Percentiles rank a stretch among this genome's conserved stretches.
Conservation (phyloP, 2,329 filamentous ascomycete species). For the Fusarium nematophilum region DNA sequence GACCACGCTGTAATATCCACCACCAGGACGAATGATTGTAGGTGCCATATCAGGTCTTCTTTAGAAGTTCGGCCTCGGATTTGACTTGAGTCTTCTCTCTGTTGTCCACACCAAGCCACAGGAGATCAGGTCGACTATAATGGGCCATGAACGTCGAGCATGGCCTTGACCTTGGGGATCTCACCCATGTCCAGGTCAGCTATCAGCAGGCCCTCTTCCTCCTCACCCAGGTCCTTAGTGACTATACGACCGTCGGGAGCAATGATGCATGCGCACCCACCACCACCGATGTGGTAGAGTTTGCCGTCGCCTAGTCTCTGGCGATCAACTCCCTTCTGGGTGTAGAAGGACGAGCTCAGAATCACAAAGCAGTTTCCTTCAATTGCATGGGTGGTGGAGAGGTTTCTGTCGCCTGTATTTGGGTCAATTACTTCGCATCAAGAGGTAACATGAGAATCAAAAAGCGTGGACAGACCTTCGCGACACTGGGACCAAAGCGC, state of each 20-base stretch:
- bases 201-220: background rate
- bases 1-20: no score
- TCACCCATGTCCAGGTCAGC: conserved; percentile 9
- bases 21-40: no score
- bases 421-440: conserved; percentile 5
- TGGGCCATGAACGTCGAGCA: conserved; percentile 6
- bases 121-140: conserved; percentile 10
- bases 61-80: no score
- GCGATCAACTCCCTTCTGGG: no score
- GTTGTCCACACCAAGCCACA: conserved; percentile 12
- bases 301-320: no score
- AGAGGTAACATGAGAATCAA: background rate
- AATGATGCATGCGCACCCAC: conserved; percentile 10
- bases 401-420: background rate
- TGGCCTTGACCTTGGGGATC: background rate
- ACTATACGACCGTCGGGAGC: conserved; percentile 12
- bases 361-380: conserved; percentile 11
- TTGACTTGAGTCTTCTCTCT: no score
- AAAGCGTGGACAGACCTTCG: conserved; percentile 8
- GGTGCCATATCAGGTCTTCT: no score
- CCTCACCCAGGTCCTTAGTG: background rate
- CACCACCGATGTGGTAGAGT: conserved; percentile 1
- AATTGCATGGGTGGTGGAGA: conserved; percentile 15
- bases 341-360: conserved; percentile 7
- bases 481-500: no score